Base-by-base conservation (phyloP, 1,139 yeast genomes). In the Geotrichum citri-aurantii region DNA sequence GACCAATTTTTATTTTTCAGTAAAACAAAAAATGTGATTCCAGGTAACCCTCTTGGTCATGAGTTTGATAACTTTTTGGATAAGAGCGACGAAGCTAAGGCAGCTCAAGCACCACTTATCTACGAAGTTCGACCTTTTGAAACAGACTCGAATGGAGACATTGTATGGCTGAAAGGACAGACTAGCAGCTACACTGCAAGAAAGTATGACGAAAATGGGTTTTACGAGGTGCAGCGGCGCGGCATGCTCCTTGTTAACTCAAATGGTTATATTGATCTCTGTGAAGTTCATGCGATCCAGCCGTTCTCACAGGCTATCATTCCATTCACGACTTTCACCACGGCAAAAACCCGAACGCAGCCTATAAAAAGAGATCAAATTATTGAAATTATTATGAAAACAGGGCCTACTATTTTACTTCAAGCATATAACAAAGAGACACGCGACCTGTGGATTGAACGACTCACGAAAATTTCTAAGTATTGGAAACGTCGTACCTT, bases 381-480 rank as follows among this genome's bases (percentile, higher is more conserved):
- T 26, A 83, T 88, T 65, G 85, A 82, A 61, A 73, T 88, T 7
- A 72, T 73, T 12, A 75, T 86, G 68, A 65, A 66, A 1, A 78
- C 80, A 62, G 86, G 84, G 0, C 67, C 80, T 0, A 64, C 63
- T 1, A 65, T 86, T n/a, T 74, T 79, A 55, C 71, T 89, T 7
- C 82, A 84, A 61, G 91, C 95, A 0, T 82, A 83, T 3, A 75
- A 77, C 62, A 62, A 73, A 21, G 58, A 56, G 0, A 69, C 81
- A 0, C 76, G 95, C 54, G 81, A 84, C 64, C 80, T 79, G 60
- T 92, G 98, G 98, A 76, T 87, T 0, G 27, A 37, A 0, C 72
- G 83, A 50, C 72, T 92, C 33, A 63, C 59, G 0, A 73, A 73
- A 2, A 69, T 87, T 33, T 69, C 71, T 14, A 62, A 64, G 1